Base-by-base conservation (phyloP, 2,329 filamentous ascomycete species). In the Thielaviopsis musarum region DNA sequence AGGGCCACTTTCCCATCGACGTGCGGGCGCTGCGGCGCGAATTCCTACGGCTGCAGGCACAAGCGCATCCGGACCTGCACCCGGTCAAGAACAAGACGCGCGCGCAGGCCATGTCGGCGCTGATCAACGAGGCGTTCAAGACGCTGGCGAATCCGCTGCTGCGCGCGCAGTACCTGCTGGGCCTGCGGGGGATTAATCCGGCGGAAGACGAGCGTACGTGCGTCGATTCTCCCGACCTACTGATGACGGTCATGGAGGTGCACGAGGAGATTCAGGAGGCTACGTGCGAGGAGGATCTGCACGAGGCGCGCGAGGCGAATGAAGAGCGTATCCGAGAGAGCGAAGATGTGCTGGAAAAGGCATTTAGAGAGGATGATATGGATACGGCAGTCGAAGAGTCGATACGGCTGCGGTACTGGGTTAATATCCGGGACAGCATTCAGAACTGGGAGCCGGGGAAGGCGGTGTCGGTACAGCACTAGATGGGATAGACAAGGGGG, bases 41-140 rank as follows among this genome's bases (percentile, higher is more conserved):
- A 69, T 97, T 95, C 73, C 82, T 97, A 15, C 80, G 82, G 62
- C 79, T 96, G 0, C 93, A 98, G 72, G 80, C 83, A 19, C 77
- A 78, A 52, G 80, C 85, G 12, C 88, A 93, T 70, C 88, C 88
- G 0, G 88, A 93, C 69, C 75, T 85, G 62, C 75, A 78, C 68
- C 74, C 80, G 65, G 64, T 77, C 65, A 52, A 57, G 15, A 49
- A 75, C 69, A 76, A 84, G 72, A 65, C 73, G 65, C 67, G 78
- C 54, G 89, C 90, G 21, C 88, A 94, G 70, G 86, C 83, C 0
- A 75, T 84, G n/a, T 93, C 87, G 10, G 81, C 88, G 7, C 79
- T 81, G 26, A 91, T 97, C 70, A 97, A 97, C 75, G 85, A 90
- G 64, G 93, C 93, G 0, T 97, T 94, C 77, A 85, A 82, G 67